phyloP scores from a whole-genome alignment of 2,329 filamentous ascomycete species.

The Trichoderma citrinoviride region DNA sequence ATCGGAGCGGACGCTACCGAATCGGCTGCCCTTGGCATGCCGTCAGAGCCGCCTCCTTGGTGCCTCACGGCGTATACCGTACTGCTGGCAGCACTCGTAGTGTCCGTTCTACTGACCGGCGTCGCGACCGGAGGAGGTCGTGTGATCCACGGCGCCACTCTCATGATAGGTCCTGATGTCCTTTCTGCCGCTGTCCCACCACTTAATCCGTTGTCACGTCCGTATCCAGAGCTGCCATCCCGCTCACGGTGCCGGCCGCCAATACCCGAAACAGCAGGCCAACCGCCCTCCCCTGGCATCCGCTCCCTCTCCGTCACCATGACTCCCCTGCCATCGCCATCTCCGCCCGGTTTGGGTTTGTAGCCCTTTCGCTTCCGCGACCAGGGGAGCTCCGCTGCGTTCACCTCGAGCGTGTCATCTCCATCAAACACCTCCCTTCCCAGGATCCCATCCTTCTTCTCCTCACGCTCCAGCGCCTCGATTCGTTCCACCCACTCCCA shows the following conservation, averaged over 20 bases:
- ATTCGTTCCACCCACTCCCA: slow-evolving; percentile 99
- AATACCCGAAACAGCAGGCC: slow-evolving; percentile 32
- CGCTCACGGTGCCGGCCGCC: slow-evolving; percentile 29
- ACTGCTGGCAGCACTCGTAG: slow-evolving; percentile 62
- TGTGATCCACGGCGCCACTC: slow-evolving; percentile 54
- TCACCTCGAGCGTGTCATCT: slow-evolving; percentile 80
- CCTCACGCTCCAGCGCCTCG: slow-evolving; percentile 85
- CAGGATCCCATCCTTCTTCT: slow-evolving; percentile 89
- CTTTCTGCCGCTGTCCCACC: slow-evolving; percentile 31
- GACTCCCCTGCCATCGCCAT: slow-evolving; percentile 16
- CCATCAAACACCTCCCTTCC: slow-evolving; percentile 91
- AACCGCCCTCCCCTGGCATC: slow-evolving; percentile 26
- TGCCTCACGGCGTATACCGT: slow-evolving; percentile 63
- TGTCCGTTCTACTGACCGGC: slow-evolving; percentile 60
- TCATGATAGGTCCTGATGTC: slow-evolving; percentile 39
- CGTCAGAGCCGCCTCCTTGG: slow-evolving; percentile 55
- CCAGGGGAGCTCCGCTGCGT: slow-evolving; percentile 52
- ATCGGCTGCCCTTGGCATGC: slow-evolving; percentile 47
- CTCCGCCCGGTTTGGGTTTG: slow-evolving; percentile 29
- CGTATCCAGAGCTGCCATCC: slow-evolving; percentile 23
- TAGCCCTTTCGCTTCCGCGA: slow-evolving; percentile 39
- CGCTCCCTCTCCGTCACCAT: slow-evolving; percentile 24
- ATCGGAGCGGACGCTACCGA: slow-evolving; percentile 28
- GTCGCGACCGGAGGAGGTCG: slow-evolving; percentile 55
- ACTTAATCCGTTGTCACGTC: slow-evolving; percentile 23